A percentile compares a stretch with the other conserved stretches of the same genome.
Conservation (phyloP, 306 rosid genomes). For the Fagus sylvatica region DNA sequence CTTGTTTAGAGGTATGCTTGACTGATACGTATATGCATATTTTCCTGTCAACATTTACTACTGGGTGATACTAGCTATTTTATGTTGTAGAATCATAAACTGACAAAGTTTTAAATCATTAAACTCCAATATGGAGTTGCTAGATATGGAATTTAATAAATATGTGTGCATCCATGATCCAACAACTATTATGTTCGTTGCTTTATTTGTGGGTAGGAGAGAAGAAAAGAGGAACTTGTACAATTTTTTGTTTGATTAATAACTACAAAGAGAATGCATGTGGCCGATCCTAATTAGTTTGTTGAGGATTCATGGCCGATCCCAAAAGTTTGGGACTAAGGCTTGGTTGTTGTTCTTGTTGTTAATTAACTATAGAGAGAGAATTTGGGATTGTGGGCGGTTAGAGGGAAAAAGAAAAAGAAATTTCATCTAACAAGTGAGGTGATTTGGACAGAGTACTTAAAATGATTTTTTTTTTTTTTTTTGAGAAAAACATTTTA, state of each 20-base stretch:
- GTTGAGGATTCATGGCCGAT: too few relatives aligned
- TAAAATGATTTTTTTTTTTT: neutral
- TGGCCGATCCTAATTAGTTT: too few relatives aligned
- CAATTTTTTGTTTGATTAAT: neutral
- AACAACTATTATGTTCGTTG: neutral
- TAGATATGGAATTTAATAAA: neutral
- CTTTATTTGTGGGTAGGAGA: neutral
- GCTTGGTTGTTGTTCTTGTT: too few relatives aligned
- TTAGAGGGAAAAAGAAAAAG: neutral
- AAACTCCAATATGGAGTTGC: neutral
- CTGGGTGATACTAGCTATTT: constrained; percentile 6
- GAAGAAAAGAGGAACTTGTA: neutral
- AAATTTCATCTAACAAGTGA: neutral
- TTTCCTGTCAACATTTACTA: constrained; percentile 26
- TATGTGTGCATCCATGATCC: neutral
- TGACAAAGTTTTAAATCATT: neutral
- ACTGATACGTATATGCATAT: constrained; percentile 14
- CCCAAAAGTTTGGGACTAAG: too few relatives aligned
- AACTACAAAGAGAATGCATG: neutral
- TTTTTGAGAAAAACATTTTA: neutral
- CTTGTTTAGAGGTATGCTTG: constrained; percentile 77
- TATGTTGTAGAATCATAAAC: constrained; percentile 14
- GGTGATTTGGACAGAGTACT: neutral
- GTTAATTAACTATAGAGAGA: neutral
- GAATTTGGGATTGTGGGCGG: neutral